Base-by-base conservation (phyloP, 805 yeast species). In the Yamadazyma philogaea region DNA sequence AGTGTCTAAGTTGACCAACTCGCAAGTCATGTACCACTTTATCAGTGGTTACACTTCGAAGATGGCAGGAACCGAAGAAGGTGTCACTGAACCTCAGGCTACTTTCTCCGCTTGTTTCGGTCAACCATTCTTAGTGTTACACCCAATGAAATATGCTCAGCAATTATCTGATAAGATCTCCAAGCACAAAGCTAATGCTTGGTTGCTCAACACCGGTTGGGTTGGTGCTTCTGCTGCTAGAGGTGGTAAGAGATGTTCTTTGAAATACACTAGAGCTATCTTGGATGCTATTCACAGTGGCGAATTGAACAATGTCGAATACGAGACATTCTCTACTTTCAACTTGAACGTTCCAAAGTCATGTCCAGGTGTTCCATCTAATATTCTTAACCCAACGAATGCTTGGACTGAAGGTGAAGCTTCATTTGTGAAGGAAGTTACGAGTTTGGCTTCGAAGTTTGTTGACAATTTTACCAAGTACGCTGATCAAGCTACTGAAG, bases 11-110 rank as follows among this genome's bases (percentile, higher is more conserved):
- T 79, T 91, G 65, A 78, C 95, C 31, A 88, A 88, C 62, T 87
- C 91, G 56, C 98, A 91, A 74, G 98, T 91, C 52, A 91, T 93
- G 98, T 91, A 93, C 79, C 98, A 91, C 74, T 91, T 91, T 74
- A 91, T 91, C 57, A 85, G 96, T 51, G 99, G 99, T 60, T 91
- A 91, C 79, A 91, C 99, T 49, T 91, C 98, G 43, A 91, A 93
- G 81, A 91, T 91, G 96, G 96, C 99, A 49, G 98, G 98, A 67
- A 91, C 99, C 41, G 99, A 91, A 73, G 95, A 87, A 67, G 99
- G 99, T 70, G 87, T 91, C 53, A 90, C 97, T 49, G 97, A 91
- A 74, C 98, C 99, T 49, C 89, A 87, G 69, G 96, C 97, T 44
- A 88, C 96, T 15, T 91, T 91, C 81, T 87, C 96, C 48, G 96